These are phyloP conservation scores for Plantago lanceolata DNA, from an alignment of 305 asterid species.

Conservation along the genomic window DNA sequence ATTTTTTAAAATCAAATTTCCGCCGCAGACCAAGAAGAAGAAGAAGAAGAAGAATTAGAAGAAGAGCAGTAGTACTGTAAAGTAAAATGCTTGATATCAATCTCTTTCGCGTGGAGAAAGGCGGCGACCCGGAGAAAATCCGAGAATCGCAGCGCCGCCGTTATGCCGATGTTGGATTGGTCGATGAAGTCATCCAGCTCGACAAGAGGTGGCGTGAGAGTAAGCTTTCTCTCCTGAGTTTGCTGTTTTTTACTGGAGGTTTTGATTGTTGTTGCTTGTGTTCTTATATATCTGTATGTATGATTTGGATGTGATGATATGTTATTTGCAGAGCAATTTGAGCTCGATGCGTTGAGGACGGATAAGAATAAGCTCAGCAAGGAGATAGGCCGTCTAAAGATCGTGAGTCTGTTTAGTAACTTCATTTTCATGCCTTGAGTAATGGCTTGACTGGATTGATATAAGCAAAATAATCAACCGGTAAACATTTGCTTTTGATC, in stretches of 20 bases:
- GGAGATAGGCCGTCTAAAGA: conserved; percentile 57
- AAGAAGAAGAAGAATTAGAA: conserved; percentile 19
- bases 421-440: conserved; percentile 2
- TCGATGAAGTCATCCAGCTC: conserved; percentile 70
- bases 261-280: background rate
- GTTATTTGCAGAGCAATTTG: conserved; percentile 59
- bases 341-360: conserved; percentile 64
- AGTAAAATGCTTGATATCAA: conserved; percentile 76
- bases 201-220: conserved; percentile 75
- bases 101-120: conserved; percentile 76
- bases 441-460: background rate
- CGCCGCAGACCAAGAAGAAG: conserved; percentile 5
- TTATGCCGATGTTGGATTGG: conserved; percentile 47
- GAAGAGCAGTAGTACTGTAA: conserved; percentile 20
- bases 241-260: background rate
- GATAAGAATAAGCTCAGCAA: conserved; percentile 69
- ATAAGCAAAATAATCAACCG: background rate
- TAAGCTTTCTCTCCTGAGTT: conserved; percentile 20
- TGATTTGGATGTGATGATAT: conserved; percentile 13
- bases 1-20: too few relatives aligned
- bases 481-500: too few relatives aligned
- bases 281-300: background rate
- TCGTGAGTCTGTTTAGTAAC: conserved; percentile 40
- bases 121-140: conserved; percentile 67
- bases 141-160: conserved; percentile 91